phyloP scores from a whole-genome alignment of 805 yeast species.

The Pichia paraexigua region DNA sequence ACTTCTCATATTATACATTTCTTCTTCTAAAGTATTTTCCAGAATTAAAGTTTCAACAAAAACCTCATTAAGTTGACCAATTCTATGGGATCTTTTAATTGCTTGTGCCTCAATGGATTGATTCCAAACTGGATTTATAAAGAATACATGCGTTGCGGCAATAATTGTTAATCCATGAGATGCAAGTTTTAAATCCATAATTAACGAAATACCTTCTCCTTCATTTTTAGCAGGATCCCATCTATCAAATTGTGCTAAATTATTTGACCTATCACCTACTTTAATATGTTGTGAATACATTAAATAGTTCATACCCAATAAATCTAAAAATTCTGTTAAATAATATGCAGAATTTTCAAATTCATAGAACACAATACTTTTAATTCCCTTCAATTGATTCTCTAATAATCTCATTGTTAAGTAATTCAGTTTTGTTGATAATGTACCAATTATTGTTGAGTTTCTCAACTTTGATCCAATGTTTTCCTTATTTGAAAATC shows the following conservation, averaged over 20 bases:
- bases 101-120: constrained; percentile 68
- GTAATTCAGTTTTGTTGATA: constrained; percentile 58
- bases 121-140: constrained; percentile 68
- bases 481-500: background rate
- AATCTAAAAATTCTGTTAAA: constrained; percentile 54
- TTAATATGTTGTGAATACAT: constrained; percentile 57
- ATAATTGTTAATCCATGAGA: constrained; percentile 64
- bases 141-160: constrained; percentile 61
- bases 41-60: constrained; percentile 61
- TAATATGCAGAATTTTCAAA: constrained; percentile 67
- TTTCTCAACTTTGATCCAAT: constrained; percentile 21
- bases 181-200: constrained; percentile 63
- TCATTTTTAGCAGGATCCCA: constrained; percentile 30
- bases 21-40: constrained; percentile 59
- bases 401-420: constrained; percentile 46
- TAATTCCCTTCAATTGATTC: constrained; percentile 38
- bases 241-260: constrained; percentile 42
- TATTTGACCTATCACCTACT: constrained; percentile 41
- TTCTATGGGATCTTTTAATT: constrained; percentile 68
- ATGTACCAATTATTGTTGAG: constrained; percentile 49
- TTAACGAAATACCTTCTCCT: constrained; percentile 42
- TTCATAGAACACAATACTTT: constrained; percentile 60
- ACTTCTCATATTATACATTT: constrained; percentile 41
- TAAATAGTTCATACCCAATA: constrained; percentile 51
- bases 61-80: constrained; percentile 60